phyloP scores from a whole-genome alignment of 2,329 filamentous ascomycete species.

The Cyphellophora attinorum region DNA sequence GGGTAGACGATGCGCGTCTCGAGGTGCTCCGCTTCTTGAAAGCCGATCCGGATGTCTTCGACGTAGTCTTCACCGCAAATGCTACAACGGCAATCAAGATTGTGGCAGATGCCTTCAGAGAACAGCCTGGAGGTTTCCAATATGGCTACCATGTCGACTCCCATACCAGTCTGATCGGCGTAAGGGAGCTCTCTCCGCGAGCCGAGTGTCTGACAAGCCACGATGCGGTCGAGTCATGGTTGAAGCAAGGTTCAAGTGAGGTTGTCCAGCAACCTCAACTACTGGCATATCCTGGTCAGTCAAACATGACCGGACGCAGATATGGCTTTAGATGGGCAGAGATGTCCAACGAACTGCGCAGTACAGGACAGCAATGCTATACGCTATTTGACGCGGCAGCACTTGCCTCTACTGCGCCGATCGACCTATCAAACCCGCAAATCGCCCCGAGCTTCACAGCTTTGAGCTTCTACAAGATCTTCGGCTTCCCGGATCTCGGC shows the following conservation, averaged over 20 bases:
- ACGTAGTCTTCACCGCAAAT: constrained; percentile 85
- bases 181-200: constrained; percentile 58
- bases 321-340: constrained; percentile 62
- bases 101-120: constrained; percentile 67
- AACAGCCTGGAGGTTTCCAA: constrained; percentile 59
- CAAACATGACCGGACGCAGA: constrained; percentile 78
- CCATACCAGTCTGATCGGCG: constrained; percentile 80
- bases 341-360: constrained; percentile 30
- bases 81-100: constrained; percentile 86
- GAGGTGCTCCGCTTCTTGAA: constrained; percentile 67
- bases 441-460: constrained; percentile 73
- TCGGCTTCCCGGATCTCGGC: constrained; percentile 87
- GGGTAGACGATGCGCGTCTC: constrained; percentile 67
- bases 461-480: constrained; percentile 93
- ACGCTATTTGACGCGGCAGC: constrained; percentile 79
- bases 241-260: constrained; percentile 30
- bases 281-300: constrained; percentile 84
- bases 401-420: constrained; percentile 62
- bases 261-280: constrained; percentile 24
- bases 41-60: constrained; percentile 71
- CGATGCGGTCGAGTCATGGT: constrained; percentile 55
- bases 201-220: constrained; percentile 33
- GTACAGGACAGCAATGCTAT: constrained; percentile 35
- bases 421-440: constrained; percentile 57
- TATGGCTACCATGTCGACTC: constrained; percentile 77